A percentile compares a stretch with the other conserved stretches of the same genome.
These are phyloP conservation scores for Aspergillus chevalieri DNA, from an alignment of 2,329 filamentous ascomycete genomes.

Conservation along the genomic window DNA sequence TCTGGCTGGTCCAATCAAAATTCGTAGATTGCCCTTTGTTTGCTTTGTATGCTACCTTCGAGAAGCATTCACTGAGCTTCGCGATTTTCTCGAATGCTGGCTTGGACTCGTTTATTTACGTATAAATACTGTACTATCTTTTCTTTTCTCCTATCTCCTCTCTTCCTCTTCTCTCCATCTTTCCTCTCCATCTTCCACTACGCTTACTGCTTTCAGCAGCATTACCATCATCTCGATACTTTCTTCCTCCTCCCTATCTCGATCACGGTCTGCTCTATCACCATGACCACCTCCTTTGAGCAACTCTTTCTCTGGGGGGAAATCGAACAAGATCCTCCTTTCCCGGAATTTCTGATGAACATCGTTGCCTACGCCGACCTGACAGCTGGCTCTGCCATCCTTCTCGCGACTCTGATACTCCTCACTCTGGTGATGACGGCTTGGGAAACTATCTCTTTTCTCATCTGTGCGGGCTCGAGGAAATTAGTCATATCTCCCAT, in stretches of 20 bases:
- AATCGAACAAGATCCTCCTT: neutral
- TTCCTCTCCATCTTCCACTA: neutral
- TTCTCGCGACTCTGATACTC: slow-evolving; percentile 6
- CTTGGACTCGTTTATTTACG: neutral
- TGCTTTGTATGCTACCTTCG: no score
- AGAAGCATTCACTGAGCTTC: no score
- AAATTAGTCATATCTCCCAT: slow-evolving; percentile 2
- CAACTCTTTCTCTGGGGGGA: slow-evolving; percentile 12
- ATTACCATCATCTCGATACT: neutral
- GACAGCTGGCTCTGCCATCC: slow-evolving; percentile 4
- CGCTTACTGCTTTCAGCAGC: neutral
- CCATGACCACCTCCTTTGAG: slow-evolving; percentile 12
- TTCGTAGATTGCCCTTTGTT: no score
- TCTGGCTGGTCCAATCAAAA: no score
- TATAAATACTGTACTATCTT: neutral
- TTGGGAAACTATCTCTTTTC: slow-evolving; percentile 2
- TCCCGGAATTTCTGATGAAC: neutral
- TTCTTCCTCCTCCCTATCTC: neutral
- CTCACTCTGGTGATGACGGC: slow-evolving; percentile 1
- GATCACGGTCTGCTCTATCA: neutral
- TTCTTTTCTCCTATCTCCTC: neutral
- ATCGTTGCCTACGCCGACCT: slow-evolving; percentile 7
- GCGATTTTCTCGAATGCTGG: no score
- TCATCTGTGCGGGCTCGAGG: neutral
- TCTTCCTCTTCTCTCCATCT: neutral